Evolutionary conservation across 345 rosid genomes (phyloP), one percentile per base, ranked within the genome.

Genomic region (Geranium rotundifolium): DNA sequence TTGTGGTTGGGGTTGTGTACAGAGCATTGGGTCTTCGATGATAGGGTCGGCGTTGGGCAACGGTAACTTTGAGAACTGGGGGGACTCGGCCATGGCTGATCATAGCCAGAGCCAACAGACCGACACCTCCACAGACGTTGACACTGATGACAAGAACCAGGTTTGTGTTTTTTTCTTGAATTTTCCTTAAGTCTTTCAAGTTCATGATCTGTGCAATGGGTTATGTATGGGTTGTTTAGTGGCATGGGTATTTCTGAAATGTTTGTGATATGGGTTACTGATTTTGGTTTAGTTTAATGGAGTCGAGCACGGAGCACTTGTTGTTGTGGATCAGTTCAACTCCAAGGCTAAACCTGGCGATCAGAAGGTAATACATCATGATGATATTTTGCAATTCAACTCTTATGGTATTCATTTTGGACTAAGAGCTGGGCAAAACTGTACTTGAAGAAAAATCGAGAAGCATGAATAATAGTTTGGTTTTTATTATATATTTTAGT

Each of bases 71-170:
- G 95, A 85, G 79, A 87, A 79, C 64, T 83, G 95, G 91, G 85
- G 79, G 54, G 91, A 87, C 50, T 87, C 90, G 67, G 89, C 76
- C 50, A 75, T 83, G 77, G 87, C 81, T 18, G 95, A 85, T 73
- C 77, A 80, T 70, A 83, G 91, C 83, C 95, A 83, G 15, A 46
- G 52, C 16, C 52, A 46, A 68, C 91, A 85, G 63, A 88, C 95
- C 70, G 95, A 85, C 81, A 84, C 91, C 74, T 85, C 91, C 49
- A 85, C 91, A 73, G 95, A 88, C 77, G 69, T 85, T 68, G 91
- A 85, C 69, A 80, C 80, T 62, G 95, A 88, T 77, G 89, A 88
- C 57, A 88, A 73, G 73, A 68, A 76, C 77, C 89, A 85, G 91
- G 95, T 85, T 5, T 41, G 49, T 66, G 31, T 59, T 19, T 31